A percentile compares a stretch with the other conserved stretches of the same genome.
Evolutionary conservation across 768 basidiomycete genomes (phyloP).

Genomic region (Boletus pseudopeckii): DNA sequence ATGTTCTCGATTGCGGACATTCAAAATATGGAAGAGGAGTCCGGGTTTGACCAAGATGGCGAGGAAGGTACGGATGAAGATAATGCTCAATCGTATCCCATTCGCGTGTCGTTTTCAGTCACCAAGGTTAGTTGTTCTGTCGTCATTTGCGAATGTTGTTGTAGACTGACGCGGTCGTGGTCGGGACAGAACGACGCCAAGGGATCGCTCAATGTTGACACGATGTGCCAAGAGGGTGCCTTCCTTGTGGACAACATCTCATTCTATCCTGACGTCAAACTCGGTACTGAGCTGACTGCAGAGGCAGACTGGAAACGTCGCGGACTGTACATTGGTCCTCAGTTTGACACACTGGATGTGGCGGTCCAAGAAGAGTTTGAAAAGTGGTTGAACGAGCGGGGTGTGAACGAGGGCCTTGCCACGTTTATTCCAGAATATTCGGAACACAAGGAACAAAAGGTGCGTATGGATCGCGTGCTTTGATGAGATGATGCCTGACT

Average conservation of each 20-base stretch:
- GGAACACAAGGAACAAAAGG: constrained; percentile 91
- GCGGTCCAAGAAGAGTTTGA: constrained; percentile 90
- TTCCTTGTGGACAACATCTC: constrained; percentile 90
- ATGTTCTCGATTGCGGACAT: constrained; percentile 94
- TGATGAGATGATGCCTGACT: constrained; percentile 5
- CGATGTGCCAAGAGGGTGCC: constrained; percentile 71
- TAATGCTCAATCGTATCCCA: constrained; percentile 50
- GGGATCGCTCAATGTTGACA: constrained; percentile 77
- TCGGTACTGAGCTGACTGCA: constrained; percentile 74
- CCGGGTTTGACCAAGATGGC: constrained; percentile 38
- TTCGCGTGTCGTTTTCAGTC: constrained; percentile 79
- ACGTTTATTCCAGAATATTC: constrained; percentile 87
- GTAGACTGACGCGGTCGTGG: background rate
- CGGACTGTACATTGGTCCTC: constrained; percentile 89
- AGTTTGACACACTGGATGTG: constrained; percentile 89
- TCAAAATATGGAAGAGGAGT: constrained; percentile 44
- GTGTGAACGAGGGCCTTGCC: constrained; percentile 78
- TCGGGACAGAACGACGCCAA: constrained; percentile 41
- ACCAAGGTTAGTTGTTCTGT: constrained; percentile 58
- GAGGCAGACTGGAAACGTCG: constrained; percentile 94
- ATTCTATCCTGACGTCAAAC: constrained; percentile 68
- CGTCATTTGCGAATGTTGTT: background rate
- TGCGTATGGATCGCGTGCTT: constrained; percentile 27
- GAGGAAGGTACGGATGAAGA: constrained; percentile 32
- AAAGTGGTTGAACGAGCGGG: constrained; percentile 84